Evolutionary conservation across 305 asterid genomes (phyloP).

Genomic region (Fraxinus platypoda): DNA sequence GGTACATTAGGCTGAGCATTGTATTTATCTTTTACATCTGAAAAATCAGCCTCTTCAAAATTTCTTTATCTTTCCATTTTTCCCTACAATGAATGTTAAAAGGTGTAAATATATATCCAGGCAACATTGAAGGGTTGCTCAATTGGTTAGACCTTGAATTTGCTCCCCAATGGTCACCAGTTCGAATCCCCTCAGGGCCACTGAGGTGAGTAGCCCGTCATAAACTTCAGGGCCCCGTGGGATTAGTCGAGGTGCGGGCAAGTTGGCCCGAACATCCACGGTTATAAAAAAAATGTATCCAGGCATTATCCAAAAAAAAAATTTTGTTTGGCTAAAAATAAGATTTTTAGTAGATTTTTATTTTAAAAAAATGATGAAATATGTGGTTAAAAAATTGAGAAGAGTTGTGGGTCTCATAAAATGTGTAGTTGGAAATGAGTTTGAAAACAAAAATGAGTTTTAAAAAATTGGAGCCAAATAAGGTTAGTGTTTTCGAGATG

Average conservation of each 20-base stretch:
- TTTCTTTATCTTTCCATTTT: not conserved
- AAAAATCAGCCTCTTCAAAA: not conserved
- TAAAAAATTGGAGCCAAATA: not conserved
- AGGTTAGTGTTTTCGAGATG: not conserved
- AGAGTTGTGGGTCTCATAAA: too few relatives aligned
- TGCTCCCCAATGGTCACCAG: too few relatives aligned
- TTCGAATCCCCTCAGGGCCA: too few relatives aligned
- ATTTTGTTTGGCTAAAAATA: not conserved
- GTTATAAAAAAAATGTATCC: not conserved
- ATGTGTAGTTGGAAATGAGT: not conserved
- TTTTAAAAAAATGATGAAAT: not conserved
- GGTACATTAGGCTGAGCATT: not conserved
- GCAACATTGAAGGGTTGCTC: not conserved
- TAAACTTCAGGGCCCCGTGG: too few relatives aligned
- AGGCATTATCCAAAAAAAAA: not conserved
- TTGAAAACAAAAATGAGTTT: too few relatives aligned
- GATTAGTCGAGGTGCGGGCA: too few relatives aligned
- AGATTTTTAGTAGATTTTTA: not conserved
- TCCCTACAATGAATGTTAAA: not conserved
- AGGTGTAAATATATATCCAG: not conserved
- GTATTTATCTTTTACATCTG: not conserved
- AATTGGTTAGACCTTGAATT: too few relatives aligned
- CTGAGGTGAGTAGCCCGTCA: too few relatives aligned
- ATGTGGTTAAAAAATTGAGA: not conserved
- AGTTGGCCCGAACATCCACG: too few relatives aligned